A percentile compares a stretch with the other conserved stretches of the same genome.
These are phyloP conservation scores for Lineolata rhizophorae DNA, from an alignment of 495 filamentous ascomycete species.

Conservation along the genomic window DNA sequence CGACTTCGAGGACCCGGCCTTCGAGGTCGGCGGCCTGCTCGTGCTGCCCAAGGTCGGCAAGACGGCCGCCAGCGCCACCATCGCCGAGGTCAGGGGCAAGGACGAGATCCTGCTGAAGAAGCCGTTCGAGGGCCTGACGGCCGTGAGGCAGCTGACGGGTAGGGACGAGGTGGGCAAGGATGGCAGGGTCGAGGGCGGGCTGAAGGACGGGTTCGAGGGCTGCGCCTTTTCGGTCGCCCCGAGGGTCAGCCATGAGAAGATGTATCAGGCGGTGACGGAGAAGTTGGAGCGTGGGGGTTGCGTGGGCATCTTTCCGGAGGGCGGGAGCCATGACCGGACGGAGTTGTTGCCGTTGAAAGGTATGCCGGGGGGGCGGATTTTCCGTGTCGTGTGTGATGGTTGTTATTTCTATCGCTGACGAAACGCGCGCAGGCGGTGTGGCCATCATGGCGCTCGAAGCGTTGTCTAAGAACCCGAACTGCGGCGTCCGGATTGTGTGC, in stretches of 20 bases:
- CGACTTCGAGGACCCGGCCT: slow-evolving; percentile 52
- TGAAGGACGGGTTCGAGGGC: slow-evolving; percentile 38
- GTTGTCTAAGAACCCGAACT: slow-evolving; percentile 68
- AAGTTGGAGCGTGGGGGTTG: slow-evolving; percentile 64
- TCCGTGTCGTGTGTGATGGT: too few species aligned
- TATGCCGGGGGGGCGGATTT: too few species aligned
- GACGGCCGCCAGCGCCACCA: slow-evolving; percentile 52
- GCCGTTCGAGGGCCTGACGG: slow-evolving; percentile 49
- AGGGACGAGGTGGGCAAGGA: slow-evolving; percentile 63
- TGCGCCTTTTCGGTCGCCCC: slow-evolving; percentile 72
- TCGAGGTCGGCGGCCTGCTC: slow-evolving; percentile 59
- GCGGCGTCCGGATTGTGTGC: slow-evolving; percentile 94
- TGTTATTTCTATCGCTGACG: neutral
- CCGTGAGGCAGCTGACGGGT: slow-evolving; percentile 46
- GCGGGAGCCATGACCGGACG: slow-evolving; percentile 89
- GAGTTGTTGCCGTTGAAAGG: slow-evolving; percentile 83
- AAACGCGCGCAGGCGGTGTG: slow-evolving; percentile 49
- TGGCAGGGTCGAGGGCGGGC: slow-evolving; percentile 11
- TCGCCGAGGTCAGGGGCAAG: slow-evolving; percentile 54
- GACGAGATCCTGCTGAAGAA: slow-evolving; percentile 77
- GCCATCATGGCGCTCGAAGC: slow-evolving; percentile 95
- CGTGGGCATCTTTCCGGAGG: slow-evolving; percentile 94
- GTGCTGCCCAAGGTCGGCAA: slow-evolving; percentile 71
- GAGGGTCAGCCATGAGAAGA: slow-evolving; percentile 80
- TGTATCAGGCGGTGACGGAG: slow-evolving; percentile 83